Evolutionary conservation across 116 monocot genomes (phyloP).

Genomic region (Cymodocea nodosa): DNA sequence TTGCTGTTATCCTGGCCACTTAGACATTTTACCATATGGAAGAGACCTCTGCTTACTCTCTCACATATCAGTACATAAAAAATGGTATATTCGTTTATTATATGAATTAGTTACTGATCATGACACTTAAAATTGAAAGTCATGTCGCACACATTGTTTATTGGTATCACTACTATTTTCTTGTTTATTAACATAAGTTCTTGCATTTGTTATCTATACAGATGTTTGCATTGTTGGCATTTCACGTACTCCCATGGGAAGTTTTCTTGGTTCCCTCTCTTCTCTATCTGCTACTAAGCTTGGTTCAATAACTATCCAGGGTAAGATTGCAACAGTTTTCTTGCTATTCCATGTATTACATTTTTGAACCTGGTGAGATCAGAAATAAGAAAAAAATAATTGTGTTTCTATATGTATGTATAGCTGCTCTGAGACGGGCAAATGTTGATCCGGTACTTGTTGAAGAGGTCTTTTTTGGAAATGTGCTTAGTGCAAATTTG

Average conservation of each 20-base stretch:
- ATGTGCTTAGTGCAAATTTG: conserved; percentile 88
- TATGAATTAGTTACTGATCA: too few relatives aligned
- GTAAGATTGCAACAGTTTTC: conserved; percentile 20
- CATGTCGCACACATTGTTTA: too few relatives aligned
- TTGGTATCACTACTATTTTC: neutral
- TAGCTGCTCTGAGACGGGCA: conserved; percentile 79
- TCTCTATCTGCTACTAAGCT: conserved; percentile 82
- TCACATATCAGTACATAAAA: too few relatives aligned
- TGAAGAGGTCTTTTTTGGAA: conserved; percentile 88
- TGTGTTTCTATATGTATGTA: neutral
- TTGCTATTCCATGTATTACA: conserved; percentile 1
- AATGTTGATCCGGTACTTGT: conserved; percentile 74
- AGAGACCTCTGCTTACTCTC: too few relatives aligned
- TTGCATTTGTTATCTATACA: conserved; percentile 11
- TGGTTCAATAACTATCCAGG: conserved; percentile 68
- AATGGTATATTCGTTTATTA: too few relatives aligned
- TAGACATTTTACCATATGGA: too few relatives aligned
- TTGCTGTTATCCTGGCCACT: too few relatives aligned
- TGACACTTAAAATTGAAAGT: too few relatives aligned
- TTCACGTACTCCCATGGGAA: conserved; percentile 88
- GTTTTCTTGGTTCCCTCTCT: conserved; percentile 76
- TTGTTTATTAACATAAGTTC: neutral
- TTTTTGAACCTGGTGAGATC: neutral
- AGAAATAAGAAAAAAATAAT: neutral
- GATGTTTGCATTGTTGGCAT: conserved; percentile 92